A percentile compares a stretch with the other conserved stretches of the same genome.
Conservation (phyloP, 83 land plant genomes). For the Thuja plicata region DNA sequence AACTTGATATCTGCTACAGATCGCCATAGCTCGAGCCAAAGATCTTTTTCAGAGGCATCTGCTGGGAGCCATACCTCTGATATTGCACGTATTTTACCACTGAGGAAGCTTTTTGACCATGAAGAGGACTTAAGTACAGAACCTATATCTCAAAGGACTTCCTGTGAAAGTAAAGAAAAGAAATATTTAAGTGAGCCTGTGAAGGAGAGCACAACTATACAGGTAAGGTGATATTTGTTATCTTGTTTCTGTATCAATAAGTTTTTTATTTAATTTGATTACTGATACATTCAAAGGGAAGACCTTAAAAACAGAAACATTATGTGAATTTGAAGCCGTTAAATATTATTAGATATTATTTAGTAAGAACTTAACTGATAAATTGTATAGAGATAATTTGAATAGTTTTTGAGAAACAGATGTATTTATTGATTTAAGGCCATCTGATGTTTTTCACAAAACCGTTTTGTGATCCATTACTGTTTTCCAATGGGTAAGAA, state of each 20-base stretch:
- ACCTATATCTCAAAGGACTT: constrained; percentile 11
- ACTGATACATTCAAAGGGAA: not conserved
- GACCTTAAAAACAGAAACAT: not conserved
- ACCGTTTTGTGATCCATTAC: not conserved
- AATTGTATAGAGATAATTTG: not conserved
- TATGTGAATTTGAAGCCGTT: not conserved
- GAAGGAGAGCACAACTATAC: not conserved
- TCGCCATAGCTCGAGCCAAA: constrained; percentile 45
- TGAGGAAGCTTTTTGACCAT: constrained; percentile 40
- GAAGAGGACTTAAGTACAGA: constrained; percentile 37
- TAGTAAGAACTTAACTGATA: not conserved
- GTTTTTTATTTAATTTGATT: not conserved
- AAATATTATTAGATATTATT: not conserved
- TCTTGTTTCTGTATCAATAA: not conserved
- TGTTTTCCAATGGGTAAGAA: not conserved
- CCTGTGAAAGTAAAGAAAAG: constrained; percentile 10
- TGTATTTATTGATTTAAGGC: not conserved
- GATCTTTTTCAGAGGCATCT: constrained; percentile 43
- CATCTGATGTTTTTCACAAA: not conserved
- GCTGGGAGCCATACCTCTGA: constrained; percentile 25
- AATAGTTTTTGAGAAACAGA: not conserved
- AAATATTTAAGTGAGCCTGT: not conserved
- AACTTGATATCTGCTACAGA: constrained; percentile 45
- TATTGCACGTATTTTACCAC: constrained; percentile 37
- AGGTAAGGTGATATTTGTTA: not conserved